These are phyloP conservation scores for Beta vulgaris DNA, from an alignment of 148 eudicot genomes.

Conservation along the genomic window DNA sequence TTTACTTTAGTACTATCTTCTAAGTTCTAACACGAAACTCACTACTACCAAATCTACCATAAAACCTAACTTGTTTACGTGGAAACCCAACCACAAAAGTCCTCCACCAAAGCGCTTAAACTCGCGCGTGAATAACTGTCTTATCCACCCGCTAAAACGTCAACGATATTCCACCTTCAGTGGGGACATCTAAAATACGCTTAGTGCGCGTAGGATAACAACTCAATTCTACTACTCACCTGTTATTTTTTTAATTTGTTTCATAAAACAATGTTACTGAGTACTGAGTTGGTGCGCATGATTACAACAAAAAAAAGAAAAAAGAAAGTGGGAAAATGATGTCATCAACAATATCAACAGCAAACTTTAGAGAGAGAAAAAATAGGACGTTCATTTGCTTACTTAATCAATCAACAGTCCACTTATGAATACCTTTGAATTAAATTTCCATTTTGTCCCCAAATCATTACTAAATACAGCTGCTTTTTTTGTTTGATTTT, in stretches of 20 bases:
- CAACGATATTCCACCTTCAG: conserved; percentile 13
- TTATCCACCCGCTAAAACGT: conserved; percentile 19
- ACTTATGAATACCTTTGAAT: background rate
- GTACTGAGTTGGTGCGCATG: conserved; percentile 58
- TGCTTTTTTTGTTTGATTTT: no score
- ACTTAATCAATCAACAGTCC: conserved; percentile 17
- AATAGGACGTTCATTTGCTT: conserved; percentile 2
- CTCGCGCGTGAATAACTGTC: conserved; percentile 14
- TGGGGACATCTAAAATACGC: conserved; percentile 8
- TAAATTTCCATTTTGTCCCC: no score
- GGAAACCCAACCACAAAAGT: conserved; percentile 1
- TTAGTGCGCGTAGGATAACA: background rate
- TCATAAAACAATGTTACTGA: no score
- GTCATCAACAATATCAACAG: conserved; percentile 19
- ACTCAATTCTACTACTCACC: conserved; percentile 18
- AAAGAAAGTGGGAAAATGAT: conserved; percentile 38
- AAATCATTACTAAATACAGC: no score
- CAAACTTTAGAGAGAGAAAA: background rate
- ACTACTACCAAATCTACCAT: conserved; percentile 1
- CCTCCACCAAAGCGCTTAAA: background rate
- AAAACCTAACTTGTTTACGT: background rate
- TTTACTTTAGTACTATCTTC: background rate
- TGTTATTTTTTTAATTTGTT: no score
- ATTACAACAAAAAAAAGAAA: background rate
- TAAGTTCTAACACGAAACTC: conserved; percentile 7